phyloP scores from a whole-genome alignment of 345 rosid genomes.

The Garcia nutans region DNA sequence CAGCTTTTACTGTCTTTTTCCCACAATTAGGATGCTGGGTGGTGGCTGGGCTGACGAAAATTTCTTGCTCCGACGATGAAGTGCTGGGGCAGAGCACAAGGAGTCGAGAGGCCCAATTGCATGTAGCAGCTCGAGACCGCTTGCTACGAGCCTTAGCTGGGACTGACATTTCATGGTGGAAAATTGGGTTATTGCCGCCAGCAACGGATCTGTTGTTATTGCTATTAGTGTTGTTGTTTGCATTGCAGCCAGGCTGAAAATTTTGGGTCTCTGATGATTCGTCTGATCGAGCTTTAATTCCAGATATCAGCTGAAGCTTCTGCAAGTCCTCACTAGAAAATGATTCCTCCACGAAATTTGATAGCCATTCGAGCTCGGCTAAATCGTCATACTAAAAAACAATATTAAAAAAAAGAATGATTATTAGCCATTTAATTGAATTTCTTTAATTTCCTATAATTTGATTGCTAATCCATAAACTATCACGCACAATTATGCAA shows the following conservation, averaged over 20 bases:
- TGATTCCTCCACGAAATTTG: slow-evolving; percentile 91
- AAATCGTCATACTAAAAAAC: slow-evolving; percentile 68
- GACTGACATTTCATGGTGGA: slow-evolving; percentile 62
- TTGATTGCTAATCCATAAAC: not conserved
- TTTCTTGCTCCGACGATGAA: slow-evolving; percentile 36
- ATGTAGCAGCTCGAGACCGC: slow-evolving; percentile 75
- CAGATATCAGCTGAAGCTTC: slow-evolving; percentile 78
- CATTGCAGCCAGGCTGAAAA: slow-evolving; percentile 27
- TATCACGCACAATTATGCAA: slow-evolving; percentile 10
- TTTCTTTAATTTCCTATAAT: not conserved
- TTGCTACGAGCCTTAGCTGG: slow-evolving; percentile 97
- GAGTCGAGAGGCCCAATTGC: slow-evolving; percentile 86
- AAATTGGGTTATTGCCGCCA: slow-evolving; percentile 33
- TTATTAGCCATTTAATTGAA: not conserved
- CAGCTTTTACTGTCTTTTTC: slow-evolving; percentile 35
- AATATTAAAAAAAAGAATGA: not conserved
- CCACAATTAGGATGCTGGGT: slow-evolving; percentile 11
- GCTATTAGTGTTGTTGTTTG: not conserved
- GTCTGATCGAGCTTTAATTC: slow-evolving; percentile 57
- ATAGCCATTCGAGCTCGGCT: slow-evolving; percentile 97
- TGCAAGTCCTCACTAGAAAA: slow-evolving; percentile 87
- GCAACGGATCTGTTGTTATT: not conserved
- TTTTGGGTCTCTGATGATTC: slow-evolving; percentile 40
- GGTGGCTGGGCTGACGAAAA: slow-evolving; percentile 10
- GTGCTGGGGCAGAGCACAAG: slow-evolving; percentile 46